Conservation (phyloP, 192 early-diverging fungal genomes). For the Anaeromyces robustus region DNA sequence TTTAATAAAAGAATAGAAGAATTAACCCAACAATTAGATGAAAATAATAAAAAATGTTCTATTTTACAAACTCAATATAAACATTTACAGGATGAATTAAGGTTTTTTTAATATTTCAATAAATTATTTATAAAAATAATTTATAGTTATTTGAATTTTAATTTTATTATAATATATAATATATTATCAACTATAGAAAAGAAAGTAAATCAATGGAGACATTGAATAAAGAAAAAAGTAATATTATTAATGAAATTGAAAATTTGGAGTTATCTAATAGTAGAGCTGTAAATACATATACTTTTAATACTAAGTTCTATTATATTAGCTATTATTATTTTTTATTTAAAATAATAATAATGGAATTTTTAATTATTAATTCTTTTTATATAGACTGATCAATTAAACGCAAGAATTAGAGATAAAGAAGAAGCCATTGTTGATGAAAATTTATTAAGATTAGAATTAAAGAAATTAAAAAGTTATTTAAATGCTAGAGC, state of each 20-base stretch:
- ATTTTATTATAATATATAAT: too few relatives aligned
- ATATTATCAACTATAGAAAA: conserved; percentile 12
- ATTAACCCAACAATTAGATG: conserved; percentile 24
- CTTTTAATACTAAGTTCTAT: too few relatives aligned
- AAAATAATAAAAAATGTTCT: conserved; percentile 15
- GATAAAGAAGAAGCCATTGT: conserved; percentile 50
- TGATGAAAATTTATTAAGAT: conserved; percentile 36
- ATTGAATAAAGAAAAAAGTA: conserved; percentile 21
- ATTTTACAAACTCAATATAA: conserved; percentile 37
- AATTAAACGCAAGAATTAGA: conserved; percentile 22
- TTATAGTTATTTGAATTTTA: too few relatives aligned
- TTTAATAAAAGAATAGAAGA: conserved; percentile 25
- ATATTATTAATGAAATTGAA: conserved; percentile 25
- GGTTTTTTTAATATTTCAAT: conserved; percentile 8
- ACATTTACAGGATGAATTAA: conserved; percentile 35
- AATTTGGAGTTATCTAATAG: conserved; percentile 42
- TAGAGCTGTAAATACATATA: conserved; percentile 21
- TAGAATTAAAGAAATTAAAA: conserved; percentile 33
- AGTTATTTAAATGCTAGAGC: conserved; percentile 30
- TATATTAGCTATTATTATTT: too few relatives aligned
- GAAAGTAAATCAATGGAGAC: conserved; percentile 21
- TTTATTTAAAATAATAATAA: too few relatives aligned
- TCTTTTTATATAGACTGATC: conserved; percentile 15
- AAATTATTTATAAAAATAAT: too few relatives aligned
- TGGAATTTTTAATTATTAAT: background rate